Evolutionary conservation across 495 filamentous ascomycete species (phyloP), one percentile per base, ranked within the genome.

Genomic region (Acidiella bohemica): DNA sequence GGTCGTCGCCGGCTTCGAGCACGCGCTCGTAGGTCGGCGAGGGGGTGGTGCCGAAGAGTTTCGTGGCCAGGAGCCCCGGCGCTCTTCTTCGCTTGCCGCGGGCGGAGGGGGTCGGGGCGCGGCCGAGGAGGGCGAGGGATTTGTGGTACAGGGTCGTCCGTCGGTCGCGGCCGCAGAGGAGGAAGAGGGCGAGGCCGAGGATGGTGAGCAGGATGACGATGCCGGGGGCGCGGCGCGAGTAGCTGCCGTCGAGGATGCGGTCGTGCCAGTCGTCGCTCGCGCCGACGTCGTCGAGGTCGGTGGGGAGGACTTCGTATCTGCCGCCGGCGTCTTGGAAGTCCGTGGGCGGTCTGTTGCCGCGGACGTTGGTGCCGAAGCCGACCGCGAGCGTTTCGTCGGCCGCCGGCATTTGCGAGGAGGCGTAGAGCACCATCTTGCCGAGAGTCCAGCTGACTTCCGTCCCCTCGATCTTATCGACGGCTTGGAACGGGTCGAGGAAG

Each of bases 381-480:
- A 99, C 92, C 0, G 84, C 81, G 5, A 81, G 64, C 5, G 64
- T 59, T 34, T 76, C 67, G 21, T 69, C 61, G 2, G 63, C 60
- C 9, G 67, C 62, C 0, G 80, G 78, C 12, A 96, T 68, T 58
- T 95, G 84, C 5, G 83, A 86, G 5, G 90, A 76, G 0, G 88
- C 90, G 50, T 96, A 99, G 16, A 99, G 72, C n/a, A 96, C 77
- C 68, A 96, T 95, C 60, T 94, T 93, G 2, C 90, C 90, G 0
- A 99, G 64, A 0, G 90, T 96, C 90, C 90, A 99, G 62, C 83
- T 92, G n/a, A 99, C 82, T 63, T 99, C 90, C 11, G 83, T 80
- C 27, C 73, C 80, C 47, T 83, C 72, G 46, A 99, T 87, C 63
- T 93, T 93, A 59, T 96, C 76, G 18, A 95, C 82, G 1, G 90